These are phyloP conservation scores for Brassica napus DNA, from an alignment of 345 rosid species.

Conservation along the genomic window Da-Ae NC_063451.1:45189501-45190000, in stretches of 20 bases:
- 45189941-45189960: background rate
- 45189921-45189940: constrained; percentile 4
- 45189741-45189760: background rate
- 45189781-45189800: background rate
- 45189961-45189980: background rate
- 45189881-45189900: constrained; percentile 67
- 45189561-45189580: background rate
- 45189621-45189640: no score
- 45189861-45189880: constrained; percentile 95
- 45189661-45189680: background rate
- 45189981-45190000: background rate
- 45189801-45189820: constrained; percentile 71
- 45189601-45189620: background rate
- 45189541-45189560: background rate
- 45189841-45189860: constrained; percentile 92
- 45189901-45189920: constrained; percentile 60
- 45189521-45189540: background rate
- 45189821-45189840: constrained; percentile 96
- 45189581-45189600: no score
- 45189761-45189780: background rate
- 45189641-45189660: no score
- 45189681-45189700: background rate
- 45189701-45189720: background rate
- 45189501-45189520: background rate
- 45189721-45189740: background rate